Evolutionary conservation across 345 rosid genomes (phyloP), one percentile per base, ranked within the genome.

Genomic region (Hibiscus syriacus): DNA sequence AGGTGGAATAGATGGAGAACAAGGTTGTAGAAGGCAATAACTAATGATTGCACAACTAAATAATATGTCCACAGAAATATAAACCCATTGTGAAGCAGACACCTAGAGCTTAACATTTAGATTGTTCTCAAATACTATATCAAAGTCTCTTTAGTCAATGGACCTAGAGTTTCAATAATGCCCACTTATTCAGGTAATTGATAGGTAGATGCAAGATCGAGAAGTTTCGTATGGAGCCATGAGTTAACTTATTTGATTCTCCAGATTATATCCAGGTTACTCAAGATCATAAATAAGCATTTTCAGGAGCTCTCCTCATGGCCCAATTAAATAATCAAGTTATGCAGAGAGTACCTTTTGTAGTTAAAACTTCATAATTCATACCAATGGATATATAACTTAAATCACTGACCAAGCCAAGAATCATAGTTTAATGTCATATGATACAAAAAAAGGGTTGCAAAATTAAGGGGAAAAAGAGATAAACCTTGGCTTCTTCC

Each of bases 401-500:
- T 12, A 45, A 38, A 29, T 45, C 49, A 68, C 2, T 6, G 5
- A 58, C 45, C 14, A 57, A 49, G 41, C 39, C 62, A 49, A 49
- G 17, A 68, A 68, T 30, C 50, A 9, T n/a, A 29, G 22, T 50
- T 63, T 43, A 41, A 12, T 25, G 38, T 20, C 11, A 26, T 26
- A 20, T n/a, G 20, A 38, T 14, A 29, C 50, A 70, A 75, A 13
- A 71, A 55, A 16, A 56, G 6, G 39, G 7, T 59, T 50, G 13
- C 50, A 60, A 3, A n/a, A 46, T 26, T 26, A 68, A 68, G 58
- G 23, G 13, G 17, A 39, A 70, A 66, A 43, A 74, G 70, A 54
- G 66, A 74, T 74, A 74, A 65, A 94, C 99, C 97, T 95, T 95
- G 56, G 99, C 96, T 79, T 80, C 87, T 79, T 92, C 92, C 92